Evolutionary conservation across 306 rosid genomes (phyloP), one percentile per base, ranked within the genome.

Genomic region (Cyclanthera cordifolia): DNA sequence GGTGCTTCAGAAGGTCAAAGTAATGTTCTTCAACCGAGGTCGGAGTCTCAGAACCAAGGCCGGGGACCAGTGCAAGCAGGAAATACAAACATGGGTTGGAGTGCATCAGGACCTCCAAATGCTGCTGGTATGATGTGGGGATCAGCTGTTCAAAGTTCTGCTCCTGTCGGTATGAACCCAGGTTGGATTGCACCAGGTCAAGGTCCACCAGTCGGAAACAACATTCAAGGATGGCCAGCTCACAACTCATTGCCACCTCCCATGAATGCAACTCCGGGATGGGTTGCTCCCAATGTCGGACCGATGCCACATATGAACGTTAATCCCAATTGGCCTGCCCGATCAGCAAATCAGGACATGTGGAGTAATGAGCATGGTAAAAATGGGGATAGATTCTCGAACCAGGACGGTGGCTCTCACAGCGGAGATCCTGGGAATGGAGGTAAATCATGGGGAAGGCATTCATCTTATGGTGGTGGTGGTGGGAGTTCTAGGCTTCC

Each of bases 401-500:
- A 77, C 73, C 89, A 82, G 75, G 95, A 87, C 53, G 79, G 74
- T 8, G 83, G 82, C 51, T 61, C 76, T 34, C 95, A 84, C 34
- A 84, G 92, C 21, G 83, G 85, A 73, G 95, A 86, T 73, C 70
- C 94, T 32, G 88, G 88, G 77, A 82, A 85, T 24, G 88, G 86
- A 1, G 88, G 83, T 32, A 85, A 92, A 78, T 68, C 85, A 15
- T 84, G 96, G 95, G 90, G 86, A 70, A 78, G 88, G 45, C 96
- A 88, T 77, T 72, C 88, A 30, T 79, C 97, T 8, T 90, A 81
- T 72, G 82, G 83, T 46, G 68, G 88, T 46, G 68, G 88, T 11
- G 80, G 94, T 49, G 97, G 96, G 45, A 85, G 80, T 78, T 79
- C 88, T 16, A 80, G 97, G 80, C 81, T 82, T 72, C 76, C 95